Base-by-base conservation (phyloP, 164 flowering plant genomes). In the Piper longum region DNA sequence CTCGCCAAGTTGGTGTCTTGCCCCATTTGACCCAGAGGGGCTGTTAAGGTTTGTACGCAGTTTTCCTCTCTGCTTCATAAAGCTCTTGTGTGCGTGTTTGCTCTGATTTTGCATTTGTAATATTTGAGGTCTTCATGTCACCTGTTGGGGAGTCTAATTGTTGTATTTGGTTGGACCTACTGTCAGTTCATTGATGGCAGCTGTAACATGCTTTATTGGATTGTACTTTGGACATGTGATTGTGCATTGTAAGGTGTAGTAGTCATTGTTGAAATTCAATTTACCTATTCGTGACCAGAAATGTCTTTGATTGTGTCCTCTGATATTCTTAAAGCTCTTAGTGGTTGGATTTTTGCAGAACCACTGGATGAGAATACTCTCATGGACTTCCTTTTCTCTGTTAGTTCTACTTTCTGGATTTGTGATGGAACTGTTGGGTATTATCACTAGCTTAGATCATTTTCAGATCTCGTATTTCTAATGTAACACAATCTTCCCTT, bases 1-100 rank as follows among this genome's bases (percentile, higher is more conserved):
- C 74, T 63, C 87, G 61, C 92, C 96, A 60, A 77, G 42, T n/a
- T 88, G 96, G 96, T 89, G 96, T 69, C 82, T 81, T 68, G 87
- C 96, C 63, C 92, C 96, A 65, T 86, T 85, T 77, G 96, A 88
- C 63, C 89, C 90, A 62, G 96, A 89, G 71, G 92, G 88, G 55
- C 75, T 89, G 60, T 71, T 89, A 72, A 86, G 92, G 96, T 86
- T 66, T 61, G 61, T 19, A 41, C 52, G 14, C 14, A 48, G 14
- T 48, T 48, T 14, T 9, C 52, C 52, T 48, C 52, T 9, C 52
- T 48, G 52, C 52, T 48, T 48, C 14, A 2, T 9, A 9, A 48
- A 48, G 52, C 52, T 48, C 52, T 9, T 48, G 7, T 48, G 14
- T 48, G 14, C 14, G 4, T 48, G 52, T 9, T 48, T 48, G 6